Conservation (phyloP, 768 basidiomycete species). For the Auricularia sp. region DNA sequence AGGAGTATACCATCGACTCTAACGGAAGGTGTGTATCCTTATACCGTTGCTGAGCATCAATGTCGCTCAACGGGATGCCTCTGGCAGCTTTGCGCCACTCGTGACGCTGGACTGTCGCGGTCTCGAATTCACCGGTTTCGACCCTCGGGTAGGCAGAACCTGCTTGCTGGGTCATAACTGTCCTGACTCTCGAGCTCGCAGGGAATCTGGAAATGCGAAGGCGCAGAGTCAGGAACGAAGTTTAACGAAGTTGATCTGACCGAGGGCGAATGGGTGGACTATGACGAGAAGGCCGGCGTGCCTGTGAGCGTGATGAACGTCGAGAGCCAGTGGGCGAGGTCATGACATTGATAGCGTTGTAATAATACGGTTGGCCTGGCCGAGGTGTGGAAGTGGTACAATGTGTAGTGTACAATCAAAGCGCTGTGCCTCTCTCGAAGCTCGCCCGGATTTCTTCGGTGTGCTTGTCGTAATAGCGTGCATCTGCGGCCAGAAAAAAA, state of each 20-base stretch:
- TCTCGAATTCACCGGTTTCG: slow-evolving; percentile 70
- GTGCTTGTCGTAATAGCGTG: slow-evolving; percentile 93
- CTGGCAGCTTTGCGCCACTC: slow-evolving; percentile 36
- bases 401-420: slow-evolving; percentile 31
- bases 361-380: neutral
- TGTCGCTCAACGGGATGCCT: too few relatives aligned
- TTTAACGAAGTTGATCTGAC: slow-evolving; percentile 60
- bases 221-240: slow-evolving; percentile 39
- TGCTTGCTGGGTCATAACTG: neutral
- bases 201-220: slow-evolving; percentile 69
- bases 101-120: slow-evolving; percentile 77
- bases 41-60: neutral
- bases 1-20: slow-evolving; percentile 51
- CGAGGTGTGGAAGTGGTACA: neutral
- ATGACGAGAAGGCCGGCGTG: slow-evolving; percentile 72
- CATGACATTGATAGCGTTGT: slow-evolving; percentile 22
- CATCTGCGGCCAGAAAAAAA: slow-evolving; percentile 42
- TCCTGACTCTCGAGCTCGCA: slow-evolving; percentile 26
- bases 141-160: slow-evolving; percentile 31
- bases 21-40: slow-evolving; percentile 30
- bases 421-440: slow-evolving; percentile 93
- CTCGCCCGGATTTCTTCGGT: slow-evolving; percentile 93
- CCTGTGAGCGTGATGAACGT: slow-evolving; percentile 67
- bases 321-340: slow-evolving; percentile 56
- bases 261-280: slow-evolving; percentile 74